These are phyloP conservation scores for Leptoxyphium fumago DNA, from an alignment of 2,329 filamentous ascomycete genomes.

Conservation along the genomic window DNA sequence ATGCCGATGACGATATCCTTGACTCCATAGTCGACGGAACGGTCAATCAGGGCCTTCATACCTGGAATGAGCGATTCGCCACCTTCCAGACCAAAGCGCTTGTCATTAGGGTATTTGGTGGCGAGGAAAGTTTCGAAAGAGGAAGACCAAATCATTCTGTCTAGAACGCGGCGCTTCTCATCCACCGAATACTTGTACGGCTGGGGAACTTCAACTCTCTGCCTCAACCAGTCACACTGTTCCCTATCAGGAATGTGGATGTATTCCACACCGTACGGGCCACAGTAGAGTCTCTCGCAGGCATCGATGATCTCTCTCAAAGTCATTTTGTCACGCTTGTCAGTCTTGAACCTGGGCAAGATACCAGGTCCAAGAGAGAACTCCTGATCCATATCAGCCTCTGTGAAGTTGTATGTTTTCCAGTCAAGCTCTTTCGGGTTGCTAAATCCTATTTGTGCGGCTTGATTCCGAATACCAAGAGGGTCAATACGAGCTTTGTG, in stretches of 20 bases:
- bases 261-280: constrained; percentile 95
- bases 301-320: constrained; percentile 83
- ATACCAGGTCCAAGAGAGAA: constrained; percentile 90
- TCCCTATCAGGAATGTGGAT: constrained; percentile 96
- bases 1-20: constrained; percentile 99
- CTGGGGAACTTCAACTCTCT: constrained; percentile 82
- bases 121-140: constrained; percentile 93
- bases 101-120: constrained; percentile 98
- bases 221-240: constrained; percentile 95
- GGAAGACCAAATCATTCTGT: constrained; percentile 95
- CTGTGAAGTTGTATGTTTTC: constrained; percentile 87
- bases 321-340: constrained; percentile 86
- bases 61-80: constrained; percentile 93
- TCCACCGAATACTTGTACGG: constrained; percentile 97
- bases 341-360: constrained; percentile 79
- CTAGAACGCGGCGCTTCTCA: constrained; percentile 93
- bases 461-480: constrained; percentile 78
- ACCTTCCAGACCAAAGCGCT: constrained; percentile 95
- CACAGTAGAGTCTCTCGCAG: constrained; percentile 93
- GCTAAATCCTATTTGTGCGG: constrained; percentile 68
- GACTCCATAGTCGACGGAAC: constrained; percentile 93
- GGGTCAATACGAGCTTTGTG: constrained; percentile 98
- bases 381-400: constrained; percentile 84
- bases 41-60: constrained; percentile 98
- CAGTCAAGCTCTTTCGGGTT: constrained; percentile 86